Evolutionary conservation across 1,284 basidiomycete species (phyloP).

Genomic region (Rhodotorula sp.): DNA sequence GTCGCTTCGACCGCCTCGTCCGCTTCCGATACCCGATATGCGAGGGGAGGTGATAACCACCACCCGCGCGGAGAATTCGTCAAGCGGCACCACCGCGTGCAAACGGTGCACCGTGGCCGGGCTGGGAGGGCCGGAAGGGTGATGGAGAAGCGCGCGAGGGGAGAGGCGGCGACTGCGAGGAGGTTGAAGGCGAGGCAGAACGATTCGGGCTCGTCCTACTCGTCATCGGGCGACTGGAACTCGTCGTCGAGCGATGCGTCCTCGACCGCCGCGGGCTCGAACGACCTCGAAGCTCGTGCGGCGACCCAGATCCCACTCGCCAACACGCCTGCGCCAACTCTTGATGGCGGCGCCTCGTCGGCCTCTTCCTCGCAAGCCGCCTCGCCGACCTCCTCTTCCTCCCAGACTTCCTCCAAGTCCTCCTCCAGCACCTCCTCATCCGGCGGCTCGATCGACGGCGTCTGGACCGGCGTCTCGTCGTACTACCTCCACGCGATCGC

Average conservation of each 20-base stretch:
- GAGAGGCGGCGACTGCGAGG: not conserved
- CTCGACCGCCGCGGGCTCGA: not conserved
- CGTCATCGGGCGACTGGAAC: slow-evolving; percentile 6
- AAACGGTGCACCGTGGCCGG: not conserved
- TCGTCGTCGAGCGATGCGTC: not conserved
- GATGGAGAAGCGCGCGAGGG: not conserved
- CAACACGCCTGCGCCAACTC: not conserved
- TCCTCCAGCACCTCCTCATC: not conserved
- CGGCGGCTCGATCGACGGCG: not conserved
- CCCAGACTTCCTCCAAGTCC: not conserved
- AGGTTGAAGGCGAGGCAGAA: not conserved
- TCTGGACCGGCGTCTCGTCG: slow-evolving; percentile 42
- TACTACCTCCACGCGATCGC: slow-evolving; percentile 44
- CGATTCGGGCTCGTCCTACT: not conserved
- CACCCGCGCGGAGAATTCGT: not conserved
- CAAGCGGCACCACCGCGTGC: not conserved
- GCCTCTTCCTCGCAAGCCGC: not conserved
- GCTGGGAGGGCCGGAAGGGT: not conserved
- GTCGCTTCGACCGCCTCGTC: slow-evolving; percentile 2
- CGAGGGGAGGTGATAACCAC: not conserved
- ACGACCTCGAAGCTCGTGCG: not conserved
- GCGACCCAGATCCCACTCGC: not conserved
- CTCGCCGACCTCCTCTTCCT: not conserved
- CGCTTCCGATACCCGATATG: not conserved
- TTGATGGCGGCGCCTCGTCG: not conserved